These are phyloP conservation scores for Tetrapisispora iriomotensis DNA, from an alignment of 805 yeast genomes.

Conservation along the genomic window DNA sequence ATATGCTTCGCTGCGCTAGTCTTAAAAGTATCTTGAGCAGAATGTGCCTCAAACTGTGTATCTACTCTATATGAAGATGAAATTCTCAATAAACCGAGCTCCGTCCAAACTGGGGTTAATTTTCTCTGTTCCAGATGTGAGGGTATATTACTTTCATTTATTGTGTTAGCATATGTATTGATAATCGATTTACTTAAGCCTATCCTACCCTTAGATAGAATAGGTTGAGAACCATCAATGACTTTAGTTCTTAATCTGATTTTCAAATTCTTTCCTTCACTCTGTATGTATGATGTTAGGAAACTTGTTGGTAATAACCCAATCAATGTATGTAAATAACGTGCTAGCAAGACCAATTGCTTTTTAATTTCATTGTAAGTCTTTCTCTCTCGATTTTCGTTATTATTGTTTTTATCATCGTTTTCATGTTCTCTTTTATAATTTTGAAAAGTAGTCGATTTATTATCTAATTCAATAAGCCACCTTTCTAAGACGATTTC, in stretches of 20 bases:
- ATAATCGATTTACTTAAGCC: constrained; percentile 68
- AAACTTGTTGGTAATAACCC: constrained; percentile 65
- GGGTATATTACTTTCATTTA: constrained; percentile 30
- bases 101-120: constrained; percentile 64
- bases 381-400: background rate
- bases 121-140: constrained; percentile 52
- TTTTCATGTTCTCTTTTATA: constrained; percentile 14
- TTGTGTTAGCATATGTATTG: constrained; percentile 25
- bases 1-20: too few species aligned
- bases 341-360: constrained; percentile 60
- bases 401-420: constrained; percentile 10
- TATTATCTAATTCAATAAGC: constrained; percentile 67
- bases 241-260: constrained; percentile 44
- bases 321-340: constrained; percentile 58
- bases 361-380: constrained; percentile 47
- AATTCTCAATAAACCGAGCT: constrained; percentile 61
- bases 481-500: constrained; percentile 94
- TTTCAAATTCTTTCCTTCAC: constrained; percentile 6
- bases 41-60: constrained; percentile 42
- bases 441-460: constrained; percentile 27
- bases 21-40: background rate
- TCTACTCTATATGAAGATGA: constrained; percentile 75
- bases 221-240: constrained; percentile 69
- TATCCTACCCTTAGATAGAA: constrained; percentile 71
- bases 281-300: constrained; percentile 38